phyloP scores from a whole-genome alignment of 441 rosid species.

The Eruca vesicaria region DNA sequence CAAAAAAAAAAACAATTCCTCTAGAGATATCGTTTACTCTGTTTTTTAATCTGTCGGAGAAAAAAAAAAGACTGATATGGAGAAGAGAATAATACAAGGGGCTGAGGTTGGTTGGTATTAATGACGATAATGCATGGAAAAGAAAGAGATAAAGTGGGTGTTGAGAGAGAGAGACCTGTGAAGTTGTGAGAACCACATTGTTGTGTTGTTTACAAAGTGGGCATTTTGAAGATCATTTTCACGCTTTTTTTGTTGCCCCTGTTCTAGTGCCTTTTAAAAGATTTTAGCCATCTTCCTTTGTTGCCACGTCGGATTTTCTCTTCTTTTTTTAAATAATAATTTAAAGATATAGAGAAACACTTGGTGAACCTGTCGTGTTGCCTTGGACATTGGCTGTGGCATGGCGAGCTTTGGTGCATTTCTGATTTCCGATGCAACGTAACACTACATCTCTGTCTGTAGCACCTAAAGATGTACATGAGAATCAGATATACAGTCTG shows the following conservation, averaged over 20 bases:
- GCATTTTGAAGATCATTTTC: conserved; percentile 45
- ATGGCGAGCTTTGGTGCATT: too few relatives aligned
- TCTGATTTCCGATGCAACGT: too few relatives aligned
- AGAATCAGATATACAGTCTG: too few relatives aligned
- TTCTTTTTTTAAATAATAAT: not conserved
- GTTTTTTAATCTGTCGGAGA: not conserved
- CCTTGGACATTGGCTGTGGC: too few relatives aligned
- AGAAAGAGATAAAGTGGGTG: conserved; percentile 21
- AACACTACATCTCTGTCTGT: too few relatives aligned
- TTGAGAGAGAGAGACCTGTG: conserved; percentile 23
- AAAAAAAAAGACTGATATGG: too few relatives aligned
- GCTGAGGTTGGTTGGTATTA: conserved; percentile 24
- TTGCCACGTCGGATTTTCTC: conserved; percentile 25
- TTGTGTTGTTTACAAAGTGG: conserved; percentile 39
- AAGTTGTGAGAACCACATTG: conserved; percentile 58
- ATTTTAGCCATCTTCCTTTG: conserved; percentile 12
- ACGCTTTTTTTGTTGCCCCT: conserved; percentile 58
- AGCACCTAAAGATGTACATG: too few relatives aligned
- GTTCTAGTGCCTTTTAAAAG: not conserved
- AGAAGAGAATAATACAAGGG: conserved; percentile 15
- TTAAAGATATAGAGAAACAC: not conserved
- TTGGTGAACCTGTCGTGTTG: too few relatives aligned
- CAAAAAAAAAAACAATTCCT: not conserved
- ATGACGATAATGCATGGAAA: conserved; percentile 10
- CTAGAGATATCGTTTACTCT: not conserved